Evolutionary conservation across 2,329 filamentous ascomycete genomes (phyloP).

Genomic region (Corniculantispora saksenae): DNA sequence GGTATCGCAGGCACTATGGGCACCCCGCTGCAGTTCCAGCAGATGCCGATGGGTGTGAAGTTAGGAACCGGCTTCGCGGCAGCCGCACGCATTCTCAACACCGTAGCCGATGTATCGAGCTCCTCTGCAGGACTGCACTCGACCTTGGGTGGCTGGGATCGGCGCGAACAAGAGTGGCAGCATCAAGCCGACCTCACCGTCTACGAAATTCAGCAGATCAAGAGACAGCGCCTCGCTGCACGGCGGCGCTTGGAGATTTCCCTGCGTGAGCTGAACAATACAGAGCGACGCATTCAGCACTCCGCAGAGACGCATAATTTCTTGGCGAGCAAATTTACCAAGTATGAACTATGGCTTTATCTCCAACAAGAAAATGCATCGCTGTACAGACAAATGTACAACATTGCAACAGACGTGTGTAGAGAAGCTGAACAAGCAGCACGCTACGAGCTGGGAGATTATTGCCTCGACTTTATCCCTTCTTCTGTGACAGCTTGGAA

Average conservation of each 20-base stretch:
- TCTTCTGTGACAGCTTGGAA: conserved; percentile 14
- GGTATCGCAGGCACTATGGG: conserved; percentile 4
- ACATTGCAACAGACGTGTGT: conserved; percentile 2
- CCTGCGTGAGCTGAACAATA: conserved; percentile 15
- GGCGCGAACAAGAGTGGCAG: conserved; percentile 18
- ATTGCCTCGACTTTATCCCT: conserved; percentile 2
- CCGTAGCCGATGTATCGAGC: conserved; percentile 13
- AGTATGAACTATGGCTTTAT: conserved; percentile 18
- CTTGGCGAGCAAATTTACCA: conserved; percentile 15
- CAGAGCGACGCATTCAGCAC: conserved; percentile 14
- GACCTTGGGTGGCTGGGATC: conserved; percentile 12
- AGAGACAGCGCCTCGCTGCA: conserved; percentile 17
- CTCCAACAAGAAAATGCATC: conserved; percentile 13
- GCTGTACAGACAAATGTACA: conserved; percentile 11
- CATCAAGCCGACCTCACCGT: conserved; percentile 14
- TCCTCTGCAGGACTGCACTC: conserved; percentile 7
- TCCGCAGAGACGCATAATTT: conserved; percentile 14
- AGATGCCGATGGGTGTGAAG: conserved; percentile 19
- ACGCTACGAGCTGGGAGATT: conserved; percentile 15
- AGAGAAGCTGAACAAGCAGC: conserved; percentile 14
- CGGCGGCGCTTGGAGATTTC: conserved; percentile 15
- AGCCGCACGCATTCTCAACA: conserved; percentile 13
- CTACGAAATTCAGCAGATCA: conserved; percentile 20
- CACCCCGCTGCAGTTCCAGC: conserved; percentile 13
- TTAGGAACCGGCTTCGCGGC: conserved; percentile 16